phyloP scores from a whole-genome alignment of 2,329 filamentous ascomycete genomes.

The Aureobasidium melanogenum region DNA sequence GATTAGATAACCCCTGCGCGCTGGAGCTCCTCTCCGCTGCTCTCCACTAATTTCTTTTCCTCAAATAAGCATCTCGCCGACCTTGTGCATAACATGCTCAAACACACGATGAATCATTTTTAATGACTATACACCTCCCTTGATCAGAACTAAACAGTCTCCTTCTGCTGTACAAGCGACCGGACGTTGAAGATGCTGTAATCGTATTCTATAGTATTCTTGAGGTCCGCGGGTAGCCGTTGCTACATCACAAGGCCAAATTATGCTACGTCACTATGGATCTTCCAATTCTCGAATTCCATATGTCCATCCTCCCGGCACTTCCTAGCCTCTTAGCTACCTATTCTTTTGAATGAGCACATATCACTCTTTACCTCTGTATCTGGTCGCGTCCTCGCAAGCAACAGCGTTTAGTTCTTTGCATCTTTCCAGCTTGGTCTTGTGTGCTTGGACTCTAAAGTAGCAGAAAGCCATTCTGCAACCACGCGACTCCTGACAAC shows the following conservation, averaged over 20 bases:
- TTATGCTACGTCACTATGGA: neutral
- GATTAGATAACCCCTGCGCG: neutral
- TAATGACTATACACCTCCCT: neutral
- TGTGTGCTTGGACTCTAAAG: neutral
- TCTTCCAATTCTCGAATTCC: neutral
- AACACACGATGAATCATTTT: neutral
- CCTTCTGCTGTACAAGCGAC: neutral
- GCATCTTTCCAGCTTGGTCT: neutral
- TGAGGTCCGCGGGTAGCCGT: neutral
- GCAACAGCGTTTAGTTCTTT: neutral
- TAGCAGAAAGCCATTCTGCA: neutral
- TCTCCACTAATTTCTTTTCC: neutral
- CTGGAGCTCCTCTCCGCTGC: neutral
- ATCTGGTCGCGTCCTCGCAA: neutral
- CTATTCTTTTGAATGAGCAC: neutral
- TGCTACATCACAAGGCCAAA: neutral
- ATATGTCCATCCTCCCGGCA: neutral
- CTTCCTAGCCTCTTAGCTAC: neutral
- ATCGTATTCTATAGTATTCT: neutral
- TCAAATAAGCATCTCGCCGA: neutral
- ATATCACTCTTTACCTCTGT: neutral
- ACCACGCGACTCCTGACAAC: neutral
- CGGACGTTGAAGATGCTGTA: neutral
- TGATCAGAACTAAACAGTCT: neutral
- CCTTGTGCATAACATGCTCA: neutral